A percentile compares a stretch with the other conserved stretches of the same genome.
These are phyloP conservation scores for Kokia cookei DNA, from an alignment of 441 rosid species.

Conservation along the genomic window DNA sequence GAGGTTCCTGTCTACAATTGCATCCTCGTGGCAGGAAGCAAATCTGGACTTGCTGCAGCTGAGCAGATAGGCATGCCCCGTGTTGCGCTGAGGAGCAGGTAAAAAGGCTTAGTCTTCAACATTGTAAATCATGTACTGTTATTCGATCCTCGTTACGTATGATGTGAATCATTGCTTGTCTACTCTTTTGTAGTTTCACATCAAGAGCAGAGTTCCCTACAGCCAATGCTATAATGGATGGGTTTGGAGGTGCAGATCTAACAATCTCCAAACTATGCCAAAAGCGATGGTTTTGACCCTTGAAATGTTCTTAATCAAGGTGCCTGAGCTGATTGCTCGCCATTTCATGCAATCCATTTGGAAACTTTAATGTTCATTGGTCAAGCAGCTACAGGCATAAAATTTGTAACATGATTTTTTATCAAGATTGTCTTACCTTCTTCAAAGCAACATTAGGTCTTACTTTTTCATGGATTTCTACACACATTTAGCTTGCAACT, in stretches of 20 bases:
- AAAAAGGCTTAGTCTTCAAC: constrained; percentile 5
- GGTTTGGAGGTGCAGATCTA: constrained; percentile 84
- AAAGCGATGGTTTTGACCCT: constrained; percentile 33
- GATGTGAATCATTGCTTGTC: not conserved
- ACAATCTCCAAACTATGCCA: constrained; percentile 48
- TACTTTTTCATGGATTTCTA: not conserved
- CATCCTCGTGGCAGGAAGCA: constrained; percentile 81
- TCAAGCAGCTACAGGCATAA: not conserved
- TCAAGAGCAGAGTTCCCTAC: constrained; percentile 84
- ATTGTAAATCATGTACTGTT: not conserved
- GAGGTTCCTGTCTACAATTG: constrained; percentile 52
- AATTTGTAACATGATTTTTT: not conserved
- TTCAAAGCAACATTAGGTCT: not conserved
- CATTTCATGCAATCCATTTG: not conserved
- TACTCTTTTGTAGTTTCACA: constrained; percentile 41
- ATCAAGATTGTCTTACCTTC: not conserved
- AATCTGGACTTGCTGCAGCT: constrained; percentile 72
- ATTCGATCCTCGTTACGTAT: not conserved
- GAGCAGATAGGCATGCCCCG: constrained; percentile 82
- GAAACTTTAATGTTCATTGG: not conserved
- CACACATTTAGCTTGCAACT: not conserved
- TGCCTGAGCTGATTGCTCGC: not conserved
- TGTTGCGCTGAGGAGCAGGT: constrained; percentile 87
- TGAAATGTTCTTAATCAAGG: not conserved
- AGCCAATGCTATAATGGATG: constrained; percentile 77